Evolutionary conservation across 176 grass and related monocot species (phyloP).

Genomic region (Typha latifolia): DNA sequence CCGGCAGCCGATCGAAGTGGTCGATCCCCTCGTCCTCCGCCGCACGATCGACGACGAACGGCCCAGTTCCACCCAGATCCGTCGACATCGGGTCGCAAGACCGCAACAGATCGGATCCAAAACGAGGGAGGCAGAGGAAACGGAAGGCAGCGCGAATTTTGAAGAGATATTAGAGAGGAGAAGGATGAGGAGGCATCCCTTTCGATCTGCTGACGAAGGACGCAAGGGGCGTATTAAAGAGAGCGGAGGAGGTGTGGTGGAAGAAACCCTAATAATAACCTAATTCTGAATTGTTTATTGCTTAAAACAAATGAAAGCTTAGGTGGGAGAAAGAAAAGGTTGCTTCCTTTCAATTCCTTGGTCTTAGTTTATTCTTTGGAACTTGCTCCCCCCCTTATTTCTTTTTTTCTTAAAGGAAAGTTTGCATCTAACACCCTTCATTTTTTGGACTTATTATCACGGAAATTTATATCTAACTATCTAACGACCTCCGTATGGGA

Average conservation of each 20-base stretch:
- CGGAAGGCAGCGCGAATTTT: background rate
- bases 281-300: background rate
- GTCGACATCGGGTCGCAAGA: background rate
- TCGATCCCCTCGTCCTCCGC: constrained; percentile 25
- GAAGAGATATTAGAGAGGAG: background rate
- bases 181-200: background rate
- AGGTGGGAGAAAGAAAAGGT: background rate
- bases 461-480: too few species aligned
- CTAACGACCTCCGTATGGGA: too few species aligned
- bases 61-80: background rate
- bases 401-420: background rate
- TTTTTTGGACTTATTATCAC: too few species aligned
- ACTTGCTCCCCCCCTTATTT: background rate
- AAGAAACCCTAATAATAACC: background rate
- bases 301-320: background rate
- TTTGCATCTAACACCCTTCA: too few species aligned
- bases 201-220: background rate
- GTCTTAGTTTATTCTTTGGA: background rate
- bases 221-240: background rate
- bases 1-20: constrained; percentile 74
- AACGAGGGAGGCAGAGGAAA: background rate
- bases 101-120: background rate
- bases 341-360: background rate
- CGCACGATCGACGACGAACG: background rate
- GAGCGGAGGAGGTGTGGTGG: background rate